Conservation (phyloP, 1,139 yeast species). For the Torulaspora globosa region DNA sequence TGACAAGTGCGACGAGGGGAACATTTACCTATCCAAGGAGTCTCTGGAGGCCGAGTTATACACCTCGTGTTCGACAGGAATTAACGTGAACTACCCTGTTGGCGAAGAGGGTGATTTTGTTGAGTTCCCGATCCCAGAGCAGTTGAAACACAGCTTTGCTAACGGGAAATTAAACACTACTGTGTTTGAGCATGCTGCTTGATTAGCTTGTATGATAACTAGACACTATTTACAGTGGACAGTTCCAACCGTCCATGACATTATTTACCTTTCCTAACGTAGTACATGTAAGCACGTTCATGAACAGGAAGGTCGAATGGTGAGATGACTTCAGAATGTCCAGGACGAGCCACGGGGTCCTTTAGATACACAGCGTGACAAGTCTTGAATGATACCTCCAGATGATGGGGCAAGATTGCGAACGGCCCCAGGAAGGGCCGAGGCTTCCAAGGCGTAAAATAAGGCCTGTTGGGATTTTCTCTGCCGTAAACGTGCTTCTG, state of each 20-base stretch:
- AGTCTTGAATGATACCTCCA: constrained; percentile 83
- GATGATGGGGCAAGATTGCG: constrained; percentile 86
- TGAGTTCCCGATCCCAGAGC: constrained; percentile 85
- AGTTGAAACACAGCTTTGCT: constrained; percentile 60
- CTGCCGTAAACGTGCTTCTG: constrained; percentile 72
- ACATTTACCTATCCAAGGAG: constrained; percentile 68
- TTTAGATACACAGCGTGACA: constrained; percentile 94
- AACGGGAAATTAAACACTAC: constrained; percentile 47
- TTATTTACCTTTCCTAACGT: constrained; percentile 70
- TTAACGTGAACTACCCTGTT: constrained; percentile 76
- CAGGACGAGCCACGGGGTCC: constrained; percentile 97
- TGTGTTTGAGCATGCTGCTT: constrained; percentile 60
- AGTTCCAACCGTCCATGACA: neutral
- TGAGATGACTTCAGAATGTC: constrained; percentile 90
- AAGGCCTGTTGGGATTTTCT: constrained; percentile 67
- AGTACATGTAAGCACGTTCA: constrained; percentile 94
- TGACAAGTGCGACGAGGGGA: constrained; percentile 87
- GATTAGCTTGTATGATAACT: constrained; percentile 11
- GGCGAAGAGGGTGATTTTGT: constrained; percentile 60
- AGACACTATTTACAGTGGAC: constrained; percentile 15
- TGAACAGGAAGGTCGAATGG: constrained; percentile 84
- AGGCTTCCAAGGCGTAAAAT: constrained; percentile 96
- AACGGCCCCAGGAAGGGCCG: constrained; percentile 91
- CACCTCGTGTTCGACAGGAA: constrained; percentile 78
- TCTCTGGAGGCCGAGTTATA: constrained; percentile 70